phyloP scores from a whole-genome alignment of 345 rosid species.

The Brassica incana region DNA sequence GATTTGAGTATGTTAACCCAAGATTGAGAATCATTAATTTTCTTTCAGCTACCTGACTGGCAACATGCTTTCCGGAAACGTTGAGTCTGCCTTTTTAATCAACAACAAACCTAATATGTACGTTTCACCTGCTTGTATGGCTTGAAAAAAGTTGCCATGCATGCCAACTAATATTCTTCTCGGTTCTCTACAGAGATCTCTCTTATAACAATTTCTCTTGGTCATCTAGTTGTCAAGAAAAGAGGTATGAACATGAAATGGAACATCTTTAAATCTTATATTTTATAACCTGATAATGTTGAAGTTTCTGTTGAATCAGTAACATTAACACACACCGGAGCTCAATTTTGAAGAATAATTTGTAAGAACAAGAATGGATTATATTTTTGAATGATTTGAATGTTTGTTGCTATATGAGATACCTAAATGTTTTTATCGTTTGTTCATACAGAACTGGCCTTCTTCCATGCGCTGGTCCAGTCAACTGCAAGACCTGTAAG shows the following conservation, averaged over 20 bases:
- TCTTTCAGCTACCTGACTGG: background rate
- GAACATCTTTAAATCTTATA: background rate
- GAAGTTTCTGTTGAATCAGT: background rate
- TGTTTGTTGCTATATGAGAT: background rate
- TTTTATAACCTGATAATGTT: background rate
- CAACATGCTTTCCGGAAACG: slow-evolving; percentile 7
- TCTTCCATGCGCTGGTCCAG: background rate
- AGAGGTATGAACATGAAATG: slow-evolving; percentile 6
- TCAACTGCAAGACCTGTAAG: background rate
- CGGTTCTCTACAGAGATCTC: slow-evolving; percentile 19
- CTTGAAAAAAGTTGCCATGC: background rate
- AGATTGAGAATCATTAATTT: background rate
- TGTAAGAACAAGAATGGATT: background rate
- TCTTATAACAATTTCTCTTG: slow-evolving; percentile 31
- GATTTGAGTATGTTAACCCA: background rate
- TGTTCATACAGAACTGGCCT: background rate
- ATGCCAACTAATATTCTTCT: background rate
- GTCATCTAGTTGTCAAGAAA: slow-evolving; percentile 11
- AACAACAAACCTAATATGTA: slow-evolving; percentile 23
- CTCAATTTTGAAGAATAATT: background rate
- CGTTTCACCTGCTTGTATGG: background rate
- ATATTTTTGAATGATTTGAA: background rate
- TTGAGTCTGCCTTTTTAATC: background rate
- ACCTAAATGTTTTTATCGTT: background rate
- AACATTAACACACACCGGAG: background rate